phyloP scores from a whole-genome alignment of 257 asterid species.

The Solanum lycopersicoides region DNA sequence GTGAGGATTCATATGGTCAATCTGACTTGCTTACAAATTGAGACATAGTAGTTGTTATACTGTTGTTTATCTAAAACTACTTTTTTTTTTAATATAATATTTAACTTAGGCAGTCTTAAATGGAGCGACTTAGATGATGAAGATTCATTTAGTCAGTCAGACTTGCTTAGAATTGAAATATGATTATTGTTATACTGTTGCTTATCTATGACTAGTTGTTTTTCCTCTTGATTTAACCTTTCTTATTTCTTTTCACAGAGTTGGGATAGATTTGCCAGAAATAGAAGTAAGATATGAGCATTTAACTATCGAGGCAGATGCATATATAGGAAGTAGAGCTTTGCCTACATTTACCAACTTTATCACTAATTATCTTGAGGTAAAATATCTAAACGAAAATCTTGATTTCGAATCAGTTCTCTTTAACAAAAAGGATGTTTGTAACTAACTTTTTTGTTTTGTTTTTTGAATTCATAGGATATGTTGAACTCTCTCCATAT shows the following conservation, averaged over 20 bases:
- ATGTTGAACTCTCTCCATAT: constrained; percentile 22
- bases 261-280: not conserved
- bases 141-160: not conserved
- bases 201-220: not conserved
- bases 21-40: not conserved
- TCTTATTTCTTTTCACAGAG: not conserved
- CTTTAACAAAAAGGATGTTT: not conserved
- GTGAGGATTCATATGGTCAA: not conserved
- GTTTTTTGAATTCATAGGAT: not conserved
- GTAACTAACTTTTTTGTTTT: not conserved
- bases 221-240: not conserved
- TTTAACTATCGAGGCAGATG: not conserved
- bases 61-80: not conserved
- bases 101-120: not conserved
- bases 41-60: not conserved
- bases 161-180: not conserved
- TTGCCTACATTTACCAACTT: not conserved
- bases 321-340: not conserved
- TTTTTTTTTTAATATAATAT: not conserved
- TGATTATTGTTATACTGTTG: not conserved
- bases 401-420: not conserved
- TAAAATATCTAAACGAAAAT: not conserved
- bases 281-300: not conserved
- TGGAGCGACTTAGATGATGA: not conserved
- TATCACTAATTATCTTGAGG: not conserved